These are phyloP conservation scores for Fusarium guadeloupense DNA, from an alignment of 2,329 filamentous ascomycete species.

Conservation along the genomic window DNA sequence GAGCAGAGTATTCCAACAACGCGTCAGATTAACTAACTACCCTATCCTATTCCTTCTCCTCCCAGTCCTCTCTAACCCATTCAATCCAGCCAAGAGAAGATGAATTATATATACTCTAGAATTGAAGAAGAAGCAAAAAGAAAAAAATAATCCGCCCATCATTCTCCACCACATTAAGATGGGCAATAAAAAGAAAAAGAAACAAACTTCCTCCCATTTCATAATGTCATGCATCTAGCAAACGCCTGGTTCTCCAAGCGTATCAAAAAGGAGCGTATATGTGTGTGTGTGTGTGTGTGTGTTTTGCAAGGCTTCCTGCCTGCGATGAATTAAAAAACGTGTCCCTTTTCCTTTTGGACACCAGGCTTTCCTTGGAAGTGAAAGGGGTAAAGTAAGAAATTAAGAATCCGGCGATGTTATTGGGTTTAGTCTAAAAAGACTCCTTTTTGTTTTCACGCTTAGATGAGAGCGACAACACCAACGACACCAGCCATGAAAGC, in stretches of 20 bases:
- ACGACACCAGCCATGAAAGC: conserved; percentile 52
- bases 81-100: background rate
- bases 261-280: conserved; percentile 26
- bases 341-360: conserved; percentile 14
- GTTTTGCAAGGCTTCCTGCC: conserved; percentile 8
- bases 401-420: conserved; percentile 14
- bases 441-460: conserved; percentile 5
- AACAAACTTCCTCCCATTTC: conserved; percentile 1
- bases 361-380: conserved; percentile 16
- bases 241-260: conserved; percentile 1
- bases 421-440: background rate
- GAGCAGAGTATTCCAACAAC: background rate
- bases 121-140: conserved; percentile 16
- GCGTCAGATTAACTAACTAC: conserved; percentile 34
- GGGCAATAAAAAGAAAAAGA: background rate
- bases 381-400: conserved; percentile 17
- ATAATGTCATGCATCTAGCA: conserved; percentile 1
- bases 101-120: conserved; percentile 32
- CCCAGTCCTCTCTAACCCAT: background rate
- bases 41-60: background rate
- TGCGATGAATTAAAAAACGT: conserved; percentile 27
- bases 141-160: conserved; percentile 4
- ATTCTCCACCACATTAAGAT: conserved; percentile 27
- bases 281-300: background rate
- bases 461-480: conserved; percentile 52